These are phyloP conservation scores for Lactarius evosmus DNA, from an alignment of 768 basidiomycete species.

Conservation along the genomic window DNA sequence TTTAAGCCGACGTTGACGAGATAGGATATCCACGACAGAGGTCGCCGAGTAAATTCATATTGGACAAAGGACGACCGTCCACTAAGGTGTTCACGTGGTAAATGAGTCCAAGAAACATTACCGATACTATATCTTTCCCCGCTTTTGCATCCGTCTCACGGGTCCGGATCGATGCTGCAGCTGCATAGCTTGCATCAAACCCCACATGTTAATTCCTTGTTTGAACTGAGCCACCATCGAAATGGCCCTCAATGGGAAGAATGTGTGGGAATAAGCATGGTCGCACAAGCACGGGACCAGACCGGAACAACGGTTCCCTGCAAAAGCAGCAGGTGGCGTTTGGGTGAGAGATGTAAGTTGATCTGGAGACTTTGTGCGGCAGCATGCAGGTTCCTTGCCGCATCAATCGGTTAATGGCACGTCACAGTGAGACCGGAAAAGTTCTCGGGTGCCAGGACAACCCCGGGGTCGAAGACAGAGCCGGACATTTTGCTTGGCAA, in stretches of 20 bases:
- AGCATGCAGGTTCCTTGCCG: background rate
- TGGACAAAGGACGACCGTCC: background rate
- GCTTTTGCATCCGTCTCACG: background rate
- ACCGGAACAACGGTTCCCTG: background rate
- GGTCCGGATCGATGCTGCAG: background rate
- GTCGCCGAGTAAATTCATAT: background rate
- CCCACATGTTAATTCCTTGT: background rate
- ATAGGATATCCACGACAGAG: background rate
- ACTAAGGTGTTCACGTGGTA: background rate
- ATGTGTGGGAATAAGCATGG: background rate
- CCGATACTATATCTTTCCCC: background rate
- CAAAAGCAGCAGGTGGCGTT: background rate
- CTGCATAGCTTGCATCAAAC: background rate
- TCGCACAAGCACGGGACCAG: background rate
- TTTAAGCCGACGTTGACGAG: background rate
- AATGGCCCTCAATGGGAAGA: background rate
- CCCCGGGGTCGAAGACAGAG: background rate
- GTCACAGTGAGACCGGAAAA: background rate
- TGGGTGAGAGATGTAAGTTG: background rate
- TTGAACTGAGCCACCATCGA: background rate
- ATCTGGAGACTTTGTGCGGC: background rate
- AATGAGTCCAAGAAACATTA: background rate
- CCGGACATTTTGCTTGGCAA: background rate
- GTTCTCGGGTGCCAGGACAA: background rate
- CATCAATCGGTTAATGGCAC: background rate